Evolutionary conservation across 495 filamentous ascomycete genomes (phyloP), one percentile per base, ranked within the genome.

Genomic region (Neurospora discreta): DNA sequence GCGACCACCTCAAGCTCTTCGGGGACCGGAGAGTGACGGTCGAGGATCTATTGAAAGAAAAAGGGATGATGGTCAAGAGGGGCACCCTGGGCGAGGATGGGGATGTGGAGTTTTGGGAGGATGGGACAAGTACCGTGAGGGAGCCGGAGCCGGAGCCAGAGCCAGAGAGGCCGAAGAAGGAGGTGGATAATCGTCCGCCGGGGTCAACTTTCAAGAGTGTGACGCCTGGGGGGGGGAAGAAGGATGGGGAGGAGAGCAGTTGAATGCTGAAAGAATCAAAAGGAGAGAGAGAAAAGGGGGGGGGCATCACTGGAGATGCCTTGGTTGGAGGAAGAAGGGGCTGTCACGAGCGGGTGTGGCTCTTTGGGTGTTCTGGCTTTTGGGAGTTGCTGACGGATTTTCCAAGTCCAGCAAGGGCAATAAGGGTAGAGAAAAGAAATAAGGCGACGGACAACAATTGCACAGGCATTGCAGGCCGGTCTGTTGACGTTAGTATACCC

Each of bases 1-100:
- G 87, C 77, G 95, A 99, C 82, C 91, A 99, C 81, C 81, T 98
- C 52, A 86, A 85, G 80, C 90, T 94, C 39, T 95, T 95, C 75
- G 87, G 88, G 30, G 88, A 93, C 75, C 85, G 81, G 38, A 77
- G 82, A 42, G 81, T 89, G 23, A 92, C 91, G 4, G 79, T 95
- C 41, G 92, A 95, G 76, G 90, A 94, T 72, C 78, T 95, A 36
- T 81, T 95, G 80, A 78, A 81, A 70, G 86, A 91, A 71, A 87
- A 85, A 58, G 91, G 91, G 2, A 81, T 89, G 74, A 74, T 89
- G 5, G 83, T 94, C 40, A 91, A 88, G 79, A 86, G 84, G 46
- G 91, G 90, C 3, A 82, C 82, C 9, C 77, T 88, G 36, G 83
- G 82, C 43, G 82, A 83, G 41, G 82, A 88, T 58, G 89, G 87